Evolutionary conservation across 176 grass and related monocot genomes (phyloP).

Genomic region (Bonia amplexicaulis): DNA sequence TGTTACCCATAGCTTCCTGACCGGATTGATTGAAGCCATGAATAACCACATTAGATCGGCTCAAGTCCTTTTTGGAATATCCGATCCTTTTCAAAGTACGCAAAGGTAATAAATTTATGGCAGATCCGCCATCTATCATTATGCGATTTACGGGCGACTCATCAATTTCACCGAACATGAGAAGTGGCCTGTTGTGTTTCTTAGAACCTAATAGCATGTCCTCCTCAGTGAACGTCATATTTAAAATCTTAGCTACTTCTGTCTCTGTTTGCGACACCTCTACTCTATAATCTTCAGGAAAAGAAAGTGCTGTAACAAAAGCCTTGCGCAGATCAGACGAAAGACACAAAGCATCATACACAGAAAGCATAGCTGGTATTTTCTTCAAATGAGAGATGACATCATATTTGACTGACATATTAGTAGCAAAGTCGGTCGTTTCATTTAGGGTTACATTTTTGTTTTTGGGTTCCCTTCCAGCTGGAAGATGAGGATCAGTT

Average conservation of each 20-base stretch:
- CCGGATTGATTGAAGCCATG: neutral
- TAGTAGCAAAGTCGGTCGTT: no score
- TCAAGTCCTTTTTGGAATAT: neutral
- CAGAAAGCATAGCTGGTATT: conserved; percentile 4
- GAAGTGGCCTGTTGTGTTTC: neutral
- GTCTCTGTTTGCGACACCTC: neutral
- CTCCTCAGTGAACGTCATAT: neutral
- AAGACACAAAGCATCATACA: neutral
- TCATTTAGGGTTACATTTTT: no score
- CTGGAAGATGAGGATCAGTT: neutral
- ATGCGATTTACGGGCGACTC: neutral
- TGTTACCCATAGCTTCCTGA: neutral
- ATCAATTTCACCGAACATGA: neutral
- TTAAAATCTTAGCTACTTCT: neutral
- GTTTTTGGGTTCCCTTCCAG: neutral
- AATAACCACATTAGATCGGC: neutral
- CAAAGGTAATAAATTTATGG: neutral
- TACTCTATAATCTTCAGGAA: neutral
- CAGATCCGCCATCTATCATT: neutral
- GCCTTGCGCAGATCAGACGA: neutral
- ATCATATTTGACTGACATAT: no score
- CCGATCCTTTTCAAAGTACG: neutral
- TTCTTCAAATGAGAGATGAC: neutral
- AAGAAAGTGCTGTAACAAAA: neutral
- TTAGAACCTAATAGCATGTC: neutral